Conservation (phyloP, 139 green algal genomes). For the Edaphochlamys debaryana region DNA sequence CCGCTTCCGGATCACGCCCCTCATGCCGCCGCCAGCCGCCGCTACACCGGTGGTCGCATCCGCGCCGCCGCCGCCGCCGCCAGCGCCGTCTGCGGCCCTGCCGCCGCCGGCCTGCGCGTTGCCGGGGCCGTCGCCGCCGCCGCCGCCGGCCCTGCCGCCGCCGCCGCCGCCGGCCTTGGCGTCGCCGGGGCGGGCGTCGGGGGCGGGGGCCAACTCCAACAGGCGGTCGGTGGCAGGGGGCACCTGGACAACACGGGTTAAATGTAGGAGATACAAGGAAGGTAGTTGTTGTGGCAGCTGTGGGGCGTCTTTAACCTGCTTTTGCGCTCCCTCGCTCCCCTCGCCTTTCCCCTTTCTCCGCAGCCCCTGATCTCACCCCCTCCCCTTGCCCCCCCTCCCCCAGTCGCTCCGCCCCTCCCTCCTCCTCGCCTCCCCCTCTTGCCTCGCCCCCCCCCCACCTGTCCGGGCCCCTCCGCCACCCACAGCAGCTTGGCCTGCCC, state of each 20-base stretch:
- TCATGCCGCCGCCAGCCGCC: not conserved
- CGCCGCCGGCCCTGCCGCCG: no score
- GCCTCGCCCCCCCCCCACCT: no score
- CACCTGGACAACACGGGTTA: not conserved
- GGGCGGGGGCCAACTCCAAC: no score
- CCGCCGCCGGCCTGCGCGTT: not conserved
- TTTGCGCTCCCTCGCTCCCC: no score
- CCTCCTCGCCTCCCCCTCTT: no score
- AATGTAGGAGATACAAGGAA: no score
- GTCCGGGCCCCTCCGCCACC: slow-evolving; percentile 4
- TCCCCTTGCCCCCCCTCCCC: no score
- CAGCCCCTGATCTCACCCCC: no score
- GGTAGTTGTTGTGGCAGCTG: no score
- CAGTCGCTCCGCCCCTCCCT: not conserved
- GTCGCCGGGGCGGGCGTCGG: not conserved
- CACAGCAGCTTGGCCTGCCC: slow-evolving; percentile 47
- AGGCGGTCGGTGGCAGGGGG: not conserved
- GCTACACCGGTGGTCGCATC: not conserved
- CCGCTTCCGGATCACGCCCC: not conserved
- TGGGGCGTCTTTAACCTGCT: no score
- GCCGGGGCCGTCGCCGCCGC: not conserved
- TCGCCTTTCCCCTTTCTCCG: no score
- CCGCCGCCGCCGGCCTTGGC: not conserved
- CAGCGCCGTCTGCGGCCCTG: not conserved
- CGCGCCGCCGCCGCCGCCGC: not conserved